Evolutionary conservation across 345 rosid species (phyloP), one percentile per base, ranked within the genome.

Genomic region (Eutrema yunnanense): DNA sequence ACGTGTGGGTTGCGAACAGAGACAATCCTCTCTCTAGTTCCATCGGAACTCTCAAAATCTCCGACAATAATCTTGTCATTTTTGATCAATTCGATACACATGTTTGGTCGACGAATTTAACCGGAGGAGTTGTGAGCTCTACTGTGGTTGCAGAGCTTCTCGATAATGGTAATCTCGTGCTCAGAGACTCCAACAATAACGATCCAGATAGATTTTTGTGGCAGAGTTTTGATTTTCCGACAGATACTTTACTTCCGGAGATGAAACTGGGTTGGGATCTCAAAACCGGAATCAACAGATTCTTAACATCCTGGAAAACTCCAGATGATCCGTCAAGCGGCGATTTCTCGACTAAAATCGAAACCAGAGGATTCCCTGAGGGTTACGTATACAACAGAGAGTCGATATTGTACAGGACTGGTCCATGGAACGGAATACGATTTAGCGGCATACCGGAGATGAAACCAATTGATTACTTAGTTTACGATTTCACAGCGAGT

Each of bases 1-100:
- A 81, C 29, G 92, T 85, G 0, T 91, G 96, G 92, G 87, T 91
- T 9, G 91, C 92, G 6, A 88, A 91, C 78, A 79, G 91, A 65
- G 88, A 86, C 74, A 16, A n/a, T 13, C 92, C 96, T 14, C 75
- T 88, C 43, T 2, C 79, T 3, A 73, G 79, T 50, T 79, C 90
- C 22, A 58, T 87, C 0, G 86, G 81, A 12, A 48, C 30, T 1
- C 53, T 91, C 67, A 74, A 67, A 61, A 59, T 89, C 44, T 76
- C 40, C 26, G 66, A 79, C 43, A 66, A 61, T 10, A 77, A 65
- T 68, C 62, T 84, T 46, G 75, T 59, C 65, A 73, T 90, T 67
- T 33, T 76, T 3, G 85, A 80, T 54, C 55, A 27, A 6, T 62
- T 4, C 2, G 26, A 56, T 37, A 77, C 9, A 9, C 54, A 12